phyloP scores from a whole-genome alignment of 75 land plant species.

The Gnetum montanum region DNA sequence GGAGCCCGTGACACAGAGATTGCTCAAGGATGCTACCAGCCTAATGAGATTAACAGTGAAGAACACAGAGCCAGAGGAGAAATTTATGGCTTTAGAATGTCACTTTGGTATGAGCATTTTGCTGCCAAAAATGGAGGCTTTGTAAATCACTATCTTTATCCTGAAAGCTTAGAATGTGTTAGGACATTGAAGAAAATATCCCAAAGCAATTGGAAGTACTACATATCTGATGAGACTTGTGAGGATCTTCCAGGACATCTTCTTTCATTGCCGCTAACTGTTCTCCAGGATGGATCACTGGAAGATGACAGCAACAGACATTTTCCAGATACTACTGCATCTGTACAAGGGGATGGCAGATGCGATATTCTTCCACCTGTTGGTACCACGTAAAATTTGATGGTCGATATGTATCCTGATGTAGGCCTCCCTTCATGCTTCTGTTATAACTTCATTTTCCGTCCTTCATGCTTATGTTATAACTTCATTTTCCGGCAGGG shows the following conservation, averaged over 20 bases:
- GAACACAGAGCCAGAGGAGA: constrained; percentile 19
- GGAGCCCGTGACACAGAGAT: constrained; percentile 56
- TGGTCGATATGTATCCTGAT: too few relatives aligned
- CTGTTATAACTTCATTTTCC: too few relatives aligned
- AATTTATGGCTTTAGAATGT: constrained; percentile 36
- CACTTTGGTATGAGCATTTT: constrained; percentile 52
- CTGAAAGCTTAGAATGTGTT: constrained; percentile 32
- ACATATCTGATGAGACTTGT: constrained; percentile 12
- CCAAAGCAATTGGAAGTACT: constrained; percentile 25
- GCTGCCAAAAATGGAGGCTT: neutral
- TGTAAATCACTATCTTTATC: constrained; percentile 14
- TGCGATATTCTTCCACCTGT: constrained; percentile 38
- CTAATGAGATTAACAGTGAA: constrained; percentile 14
- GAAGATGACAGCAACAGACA: neutral
- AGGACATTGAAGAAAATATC: constrained; percentile 16
- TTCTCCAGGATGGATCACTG: constrained; percentile 14
- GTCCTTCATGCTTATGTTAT: too few relatives aligned
- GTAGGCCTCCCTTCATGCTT: too few relatives aligned
- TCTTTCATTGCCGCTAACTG: constrained; percentile 23
- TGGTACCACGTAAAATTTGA: constrained; percentile 52
- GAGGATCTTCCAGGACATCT: constrained; percentile 45
- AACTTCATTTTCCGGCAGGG: too few relatives aligned
- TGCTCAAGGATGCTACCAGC: constrained; percentile 52
- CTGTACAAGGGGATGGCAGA: constrained; percentile 35
- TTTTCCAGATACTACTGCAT: constrained; percentile 23